A percentile compares a stretch with the other conserved stretches of the same genome.
phyloP scores from a whole-genome alignment of 805 yeast species.

The Cyberlindnera maritima region DNA sequence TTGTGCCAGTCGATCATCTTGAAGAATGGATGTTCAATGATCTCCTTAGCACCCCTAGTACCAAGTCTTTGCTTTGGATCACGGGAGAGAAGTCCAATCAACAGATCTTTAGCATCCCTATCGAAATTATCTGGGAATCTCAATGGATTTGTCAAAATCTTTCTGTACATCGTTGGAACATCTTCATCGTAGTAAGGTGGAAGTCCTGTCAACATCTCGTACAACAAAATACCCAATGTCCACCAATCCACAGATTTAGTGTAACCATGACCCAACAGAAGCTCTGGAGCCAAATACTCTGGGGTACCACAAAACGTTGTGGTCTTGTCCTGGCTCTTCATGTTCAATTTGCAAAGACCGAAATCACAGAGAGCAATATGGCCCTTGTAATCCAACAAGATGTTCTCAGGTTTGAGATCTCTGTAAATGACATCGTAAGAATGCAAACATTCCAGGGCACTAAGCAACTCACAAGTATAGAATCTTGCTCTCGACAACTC shows the following conservation, averaged over 20 bases:
- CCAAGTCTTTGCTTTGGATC: constrained; percentile 84
- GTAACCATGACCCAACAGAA: constrained; percentile 87
- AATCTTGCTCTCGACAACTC: constrained; percentile 86
- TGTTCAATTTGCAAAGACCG: constrained; percentile 92
- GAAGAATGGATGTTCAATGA: constrained; percentile 82
- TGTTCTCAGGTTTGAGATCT: constrained; percentile 95
- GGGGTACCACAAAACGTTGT: constrained; percentile 98
- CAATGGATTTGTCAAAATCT: constrained; percentile 85
- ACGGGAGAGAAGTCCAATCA: constrained; percentile 71
- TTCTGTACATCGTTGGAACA: constrained; percentile 88
- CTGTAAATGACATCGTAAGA: constrained; percentile 90
- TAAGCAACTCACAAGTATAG: constrained; percentile 89
- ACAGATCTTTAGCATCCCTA: constrained; percentile 77
- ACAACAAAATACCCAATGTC: constrained; percentile 92
- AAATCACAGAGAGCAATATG: constrained; percentile 98
- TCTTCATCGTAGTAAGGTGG: constrained; percentile 98
- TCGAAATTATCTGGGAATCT: constrained; percentile 88
- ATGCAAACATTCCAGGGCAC: constrained; percentile 91
- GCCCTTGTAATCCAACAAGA: constrained; percentile 91
- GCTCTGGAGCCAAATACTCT: constrained; percentile 94
- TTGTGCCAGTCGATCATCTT: constrained; percentile 88
- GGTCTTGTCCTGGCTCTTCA: constrained; percentile 84
- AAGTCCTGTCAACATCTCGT: constrained; percentile 94
- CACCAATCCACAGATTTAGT: constrained; percentile 98
- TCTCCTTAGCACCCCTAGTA: constrained; percentile 76